Evolutionary conservation across 441 rosid species (phyloP).

Genomic region (Arabidopsis hybrid): DNA sequence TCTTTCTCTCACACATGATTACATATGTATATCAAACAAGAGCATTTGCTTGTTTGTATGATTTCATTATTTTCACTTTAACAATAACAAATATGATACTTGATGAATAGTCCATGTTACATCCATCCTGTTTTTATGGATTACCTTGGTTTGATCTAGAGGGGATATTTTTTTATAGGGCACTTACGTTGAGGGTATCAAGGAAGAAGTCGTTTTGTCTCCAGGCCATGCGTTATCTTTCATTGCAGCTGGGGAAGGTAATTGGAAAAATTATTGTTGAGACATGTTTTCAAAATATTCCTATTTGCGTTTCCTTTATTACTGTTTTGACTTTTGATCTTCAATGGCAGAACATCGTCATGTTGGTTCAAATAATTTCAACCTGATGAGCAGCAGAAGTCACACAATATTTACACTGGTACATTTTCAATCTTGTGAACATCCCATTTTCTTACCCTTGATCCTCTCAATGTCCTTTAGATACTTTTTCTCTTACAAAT

Average conservation of each 20-base stretch:
- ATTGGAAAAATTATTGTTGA: conserved; percentile 11
- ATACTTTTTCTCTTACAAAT: neutral
- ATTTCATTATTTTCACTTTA: conserved; percentile 19
- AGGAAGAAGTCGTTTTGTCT: conserved; percentile 99
- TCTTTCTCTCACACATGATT: conserved; percentile 8
- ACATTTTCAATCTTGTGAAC: conserved; percentile 86
- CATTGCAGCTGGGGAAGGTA: conserved; percentile 99
- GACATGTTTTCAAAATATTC: neutral
- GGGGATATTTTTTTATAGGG: conserved; percentile 60
- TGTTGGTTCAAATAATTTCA: conserved; percentile 99
- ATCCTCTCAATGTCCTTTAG: conserved; percentile 73
- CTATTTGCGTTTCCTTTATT: neutral
- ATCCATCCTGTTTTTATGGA: neutral
- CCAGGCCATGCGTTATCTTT: conserved; percentile 99
- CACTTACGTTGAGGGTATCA: conserved; percentile 98
- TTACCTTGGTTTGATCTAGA: conserved; percentile 25
- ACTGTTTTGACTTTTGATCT: conserved; percentile 9
- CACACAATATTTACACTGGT: conserved; percentile 99
- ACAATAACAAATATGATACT: neutral
- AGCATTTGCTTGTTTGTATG: neutral
- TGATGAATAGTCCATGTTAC: conserved; percentile 13
- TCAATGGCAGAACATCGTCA: conserved; percentile 93
- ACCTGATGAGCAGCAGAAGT: conserved; percentile 97
- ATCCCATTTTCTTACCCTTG: conserved; percentile 73
- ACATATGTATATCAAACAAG: neutral